Base-by-base conservation (phyloP, 371 early-diverging fungal species). In the Batkoa obscura region DNA sequence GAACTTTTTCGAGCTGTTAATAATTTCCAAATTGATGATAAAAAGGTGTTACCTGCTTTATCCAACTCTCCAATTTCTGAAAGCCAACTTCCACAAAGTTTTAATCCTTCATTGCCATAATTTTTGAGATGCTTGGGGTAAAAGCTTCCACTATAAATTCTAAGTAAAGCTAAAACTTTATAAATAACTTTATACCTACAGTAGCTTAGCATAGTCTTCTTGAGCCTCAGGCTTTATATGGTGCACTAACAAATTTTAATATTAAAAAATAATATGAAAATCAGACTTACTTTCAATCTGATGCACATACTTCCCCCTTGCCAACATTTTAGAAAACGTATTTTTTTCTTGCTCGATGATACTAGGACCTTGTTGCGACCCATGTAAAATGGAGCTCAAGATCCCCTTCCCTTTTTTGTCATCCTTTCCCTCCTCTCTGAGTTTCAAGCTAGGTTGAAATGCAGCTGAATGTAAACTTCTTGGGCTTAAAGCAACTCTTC, bases 241-340 rank as follows among this genome's bases (percentile, higher is more conserved):
- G 59, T 94, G 94, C 47, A 74, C 84, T 84, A 55, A n/a, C 32
- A 31, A 35, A 39, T 37, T 1, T n/a, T 59, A 39, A 41, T n/a
- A 43, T 12, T 1, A 42, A 39, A 17, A 43, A 13, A 45, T 45
- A 36, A 43, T 31, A 37, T 12, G 10, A n/a, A 52, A 33, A 58
- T 30, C 4, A 47, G 0, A 65, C 72, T 66, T 72, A 85, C 83
- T 77, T 58, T 81, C 75, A 41, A 90, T 62, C 64, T 92, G 86
- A 62, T 91, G 90, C 10, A 89, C 84, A 58, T 83, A 88, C 71
- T 90, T 88, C 50, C 90, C 91, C 34, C 88, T 71, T 4, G 90
- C 87, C 53, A 90, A 62, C 33, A 62, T 13, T 37, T 62, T 62
- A 2, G 62, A 62, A 36, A 46, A 58, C 2, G 62, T 57, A 5